Evolutionary conservation across 2,329 filamentous ascomycete genomes (phyloP).

Genomic region (Neurospora sp.): DNA sequence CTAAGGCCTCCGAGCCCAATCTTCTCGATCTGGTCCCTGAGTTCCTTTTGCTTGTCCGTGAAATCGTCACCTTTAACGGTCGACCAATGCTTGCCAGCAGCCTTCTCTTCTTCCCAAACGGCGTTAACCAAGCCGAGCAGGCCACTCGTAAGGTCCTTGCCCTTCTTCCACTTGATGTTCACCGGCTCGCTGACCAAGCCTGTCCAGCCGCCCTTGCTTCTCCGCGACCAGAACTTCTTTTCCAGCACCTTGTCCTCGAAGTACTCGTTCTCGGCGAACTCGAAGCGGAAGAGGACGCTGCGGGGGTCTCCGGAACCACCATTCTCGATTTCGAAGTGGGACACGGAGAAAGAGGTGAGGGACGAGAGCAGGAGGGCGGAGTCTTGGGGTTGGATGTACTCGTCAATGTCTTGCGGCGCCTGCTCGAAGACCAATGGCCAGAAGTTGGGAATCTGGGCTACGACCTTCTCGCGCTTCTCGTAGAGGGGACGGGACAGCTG

Average conservation of each 20-base stretch:
- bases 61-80: constrained; percentile 24
- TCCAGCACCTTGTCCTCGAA: constrained; percentile 70
- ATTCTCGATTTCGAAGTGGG: constrained; percentile 66
- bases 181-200: constrained; percentile 85
- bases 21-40: constrained; percentile 45
- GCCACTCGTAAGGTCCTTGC: constrained; percentile 74
- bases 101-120: constrained; percentile 53
- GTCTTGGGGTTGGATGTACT: constrained; percentile 77
- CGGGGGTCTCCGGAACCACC: constrained; percentile 63
- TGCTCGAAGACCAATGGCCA: constrained; percentile 92
- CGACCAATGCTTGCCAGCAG: constrained; percentile 17
- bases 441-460: constrained; percentile 73
- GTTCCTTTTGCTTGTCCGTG: constrained; percentile 37
- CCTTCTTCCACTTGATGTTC: constrained; percentile 76
- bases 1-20: constrained; percentile 56
- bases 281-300: constrained; percentile 66
- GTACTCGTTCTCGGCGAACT: constrained; percentile 71
- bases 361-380: constrained; percentile 58
- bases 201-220: constrained; percentile 55
- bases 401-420: constrained; percentile 75
- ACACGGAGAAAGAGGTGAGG: constrained; percentile 60
- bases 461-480: constrained; percentile 60
- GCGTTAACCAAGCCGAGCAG: constrained; percentile 64
- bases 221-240: constrained; percentile 87
- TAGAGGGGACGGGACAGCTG: constrained; percentile 61